phyloP scores from a whole-genome alignment of 441 rosid genomes.

The Geranium incanum region DNA sequence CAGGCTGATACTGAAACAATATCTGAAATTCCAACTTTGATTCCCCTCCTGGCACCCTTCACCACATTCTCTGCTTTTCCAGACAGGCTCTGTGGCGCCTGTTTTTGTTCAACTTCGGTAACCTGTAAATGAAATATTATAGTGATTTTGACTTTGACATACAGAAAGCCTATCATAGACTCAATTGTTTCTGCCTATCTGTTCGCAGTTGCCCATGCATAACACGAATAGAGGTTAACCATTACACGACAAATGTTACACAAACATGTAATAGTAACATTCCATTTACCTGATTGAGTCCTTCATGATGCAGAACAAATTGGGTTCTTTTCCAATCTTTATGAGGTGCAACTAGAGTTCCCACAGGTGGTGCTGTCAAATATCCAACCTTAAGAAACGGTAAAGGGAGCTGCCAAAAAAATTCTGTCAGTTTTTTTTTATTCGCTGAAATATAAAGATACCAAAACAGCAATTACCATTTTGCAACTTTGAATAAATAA shows the following conservation, averaged over 20 bases:
- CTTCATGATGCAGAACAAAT: constrained; percentile 74
- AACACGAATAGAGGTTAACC: no score
- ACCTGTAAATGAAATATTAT: constrained; percentile 29
- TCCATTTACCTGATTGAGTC: constrained; percentile 63
- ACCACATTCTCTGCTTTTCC: constrained; percentile 37
- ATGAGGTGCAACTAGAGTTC: constrained; percentile 66
- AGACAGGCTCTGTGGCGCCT: constrained; percentile 47
- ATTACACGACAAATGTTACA: no score
- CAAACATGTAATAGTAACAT: neutral
- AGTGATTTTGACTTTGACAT: neutral
- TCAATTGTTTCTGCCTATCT: neutral
- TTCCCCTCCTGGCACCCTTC: constrained; percentile 38
- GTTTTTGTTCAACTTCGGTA: constrained; percentile 49
- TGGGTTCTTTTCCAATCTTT: constrained; percentile 80
- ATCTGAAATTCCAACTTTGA: constrained; percentile 63
- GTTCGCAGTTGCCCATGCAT: neutral
- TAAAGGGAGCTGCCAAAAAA: constrained; percentile 61
- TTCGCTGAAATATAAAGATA: neutral
- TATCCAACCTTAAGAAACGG: constrained; percentile 87
- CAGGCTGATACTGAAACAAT: constrained; percentile 79
- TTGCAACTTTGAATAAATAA: neutral
- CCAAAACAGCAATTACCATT: neutral
- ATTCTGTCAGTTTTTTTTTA: constrained; percentile 19
- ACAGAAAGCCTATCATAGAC: neutral
- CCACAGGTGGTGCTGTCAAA: constrained; percentile 72